A percentile compares a stretch with the other conserved stretches of the same genome.
Evolutionary conservation across 2,329 filamentous ascomycete genomes (phyloP).

Genomic region (Calonectria fujianensis): DNA sequence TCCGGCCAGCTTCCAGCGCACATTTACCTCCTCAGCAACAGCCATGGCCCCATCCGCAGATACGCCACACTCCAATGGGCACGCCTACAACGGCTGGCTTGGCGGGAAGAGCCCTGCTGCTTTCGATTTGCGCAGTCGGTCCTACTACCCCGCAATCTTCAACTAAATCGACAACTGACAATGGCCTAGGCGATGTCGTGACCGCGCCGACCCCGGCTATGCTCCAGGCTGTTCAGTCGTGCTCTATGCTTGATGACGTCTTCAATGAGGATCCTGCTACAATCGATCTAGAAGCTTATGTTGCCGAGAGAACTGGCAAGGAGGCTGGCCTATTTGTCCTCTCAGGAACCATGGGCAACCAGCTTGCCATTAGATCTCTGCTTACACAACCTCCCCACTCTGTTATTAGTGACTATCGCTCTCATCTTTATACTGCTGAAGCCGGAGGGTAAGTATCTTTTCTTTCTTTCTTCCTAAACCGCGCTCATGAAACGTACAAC

Average conservation of each 20-base stretch:
- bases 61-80: conserved; percentile 35
- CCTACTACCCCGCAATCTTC: not conserved
- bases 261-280: conserved; percentile 88
- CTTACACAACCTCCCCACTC: conserved; percentile 86
- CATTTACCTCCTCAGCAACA: conserved; percentile 38
- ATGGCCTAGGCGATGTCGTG: conserved; percentile 68
- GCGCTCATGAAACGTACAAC: not conserved
- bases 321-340: conserved; percentile 87
- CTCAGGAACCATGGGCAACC: conserved; percentile 96
- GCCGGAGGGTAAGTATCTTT: conserved; percentile 72
- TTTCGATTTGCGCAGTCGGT: conserved; percentile 64
- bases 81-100: conserved; percentile 59
- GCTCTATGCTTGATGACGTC: conserved; percentile 89
- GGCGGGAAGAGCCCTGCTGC: conserved; percentile 62
- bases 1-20: conserved; percentile 18
- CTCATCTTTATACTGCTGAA: conserved; percentile 84
- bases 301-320: conserved; percentile 84
- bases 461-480: not conserved
- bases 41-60: conserved; percentile 43
- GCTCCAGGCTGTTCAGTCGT: conserved; percentile 85
- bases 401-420: conserved; percentile 85
- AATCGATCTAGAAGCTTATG: conserved; percentile 81
- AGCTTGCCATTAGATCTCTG: conserved; percentile 86
- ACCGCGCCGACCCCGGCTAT: conserved; percentile 88
- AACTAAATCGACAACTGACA: conserved; percentile 22